Conservation (phyloP, 441 rosid species). For the Gossypium aridum region DNA sequence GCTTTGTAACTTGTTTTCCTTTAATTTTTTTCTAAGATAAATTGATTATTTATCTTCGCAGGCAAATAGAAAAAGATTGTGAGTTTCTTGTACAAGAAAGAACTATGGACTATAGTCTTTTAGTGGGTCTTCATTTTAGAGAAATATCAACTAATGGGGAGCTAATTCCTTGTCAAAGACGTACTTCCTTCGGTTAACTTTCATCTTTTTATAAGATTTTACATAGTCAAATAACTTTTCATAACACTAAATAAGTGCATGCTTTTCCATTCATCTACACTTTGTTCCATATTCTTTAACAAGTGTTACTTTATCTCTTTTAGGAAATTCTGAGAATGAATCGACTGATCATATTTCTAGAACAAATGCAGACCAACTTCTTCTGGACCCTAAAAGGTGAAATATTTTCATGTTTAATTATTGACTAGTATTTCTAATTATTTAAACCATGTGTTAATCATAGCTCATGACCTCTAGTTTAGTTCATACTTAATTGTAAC, state of each 20-base stretch:
- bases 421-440: neutral
- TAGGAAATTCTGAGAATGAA: constrained; percentile 29
- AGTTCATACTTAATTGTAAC: no score
- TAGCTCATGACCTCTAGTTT: neutral
- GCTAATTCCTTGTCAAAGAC: constrained; percentile 40
- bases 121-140: constrained; percentile 68
- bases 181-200: constrained; percentile 21
- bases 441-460: neutral
- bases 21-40: no score
- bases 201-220: neutral
- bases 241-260: neutral
- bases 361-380: constrained; percentile 39
- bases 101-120: constrained; percentile 70
- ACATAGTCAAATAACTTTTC: neutral
- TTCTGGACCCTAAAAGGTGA: constrained; percentile 43
- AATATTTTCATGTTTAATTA: neutral
- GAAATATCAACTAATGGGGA: constrained; percentile 37
- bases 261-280: neutral
- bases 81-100: constrained; percentile 67
- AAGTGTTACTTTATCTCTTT: neutral
- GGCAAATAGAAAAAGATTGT: constrained; percentile 67
- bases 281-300: neutral
- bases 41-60: constrained; percentile 8
- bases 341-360: constrained; percentile 35
- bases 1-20: neutral